Evolutionary conservation across 208 protist species (phyloP).

Genomic region (Crithidia mellificae): DNA sequence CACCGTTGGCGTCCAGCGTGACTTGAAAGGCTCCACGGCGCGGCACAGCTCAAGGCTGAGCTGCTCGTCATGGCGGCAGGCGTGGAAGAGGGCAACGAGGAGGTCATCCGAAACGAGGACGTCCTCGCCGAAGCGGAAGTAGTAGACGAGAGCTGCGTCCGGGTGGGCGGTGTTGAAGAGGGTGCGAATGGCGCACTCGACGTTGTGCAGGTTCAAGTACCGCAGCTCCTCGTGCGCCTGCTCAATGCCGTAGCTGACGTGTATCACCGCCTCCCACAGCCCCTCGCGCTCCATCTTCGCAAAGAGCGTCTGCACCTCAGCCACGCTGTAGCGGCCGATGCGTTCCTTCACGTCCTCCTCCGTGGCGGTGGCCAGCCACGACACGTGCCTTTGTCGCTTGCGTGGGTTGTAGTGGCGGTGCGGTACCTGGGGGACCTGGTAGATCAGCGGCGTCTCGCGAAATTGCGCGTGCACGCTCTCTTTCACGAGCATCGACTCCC

Average conservation of each 20-base stretch:
- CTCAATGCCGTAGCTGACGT: conserved; percentile 55
- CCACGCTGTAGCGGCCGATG: conserved; percentile 37
- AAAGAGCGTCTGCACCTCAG: conserved; percentile 60
- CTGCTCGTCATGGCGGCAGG: conserved; percentile 43
- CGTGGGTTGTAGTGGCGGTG: conserved; percentile 63
- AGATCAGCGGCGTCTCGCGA: conserved; percentile 17
- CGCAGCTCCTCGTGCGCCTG: conserved; percentile 33
- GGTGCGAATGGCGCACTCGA: conserved; percentile 56
- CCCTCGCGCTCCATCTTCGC: conserved; percentile 56
- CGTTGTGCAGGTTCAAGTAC: conserved; percentile 57
- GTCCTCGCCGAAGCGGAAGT: conserved; percentile 62
- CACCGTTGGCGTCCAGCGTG: conserved; percentile 56
- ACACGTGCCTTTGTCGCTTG: conserved; percentile 43
- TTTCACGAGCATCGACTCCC: conserved; percentile 16
- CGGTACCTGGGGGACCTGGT: conserved; percentile 56
- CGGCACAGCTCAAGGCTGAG: conserved; percentile 56
- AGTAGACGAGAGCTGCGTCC: conserved; percentile 55
- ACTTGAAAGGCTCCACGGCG: conserved; percentile 46
- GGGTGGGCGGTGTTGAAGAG: conserved; percentile 43
- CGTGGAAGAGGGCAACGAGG: conserved; percentile 65
- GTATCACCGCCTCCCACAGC: conserved; percentile 64
- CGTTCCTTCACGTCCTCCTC: conserved; percentile 40
- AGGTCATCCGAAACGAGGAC: conserved; percentile 69
- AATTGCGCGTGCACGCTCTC: conserved; percentile 43
- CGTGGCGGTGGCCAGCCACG: conserved; percentile 33